Percentiles rank a stretch among this genome's conserved stretches.
Conservation (phyloP, 768 basidiomycete species). For the Xerocomus spinulosus region DNA sequence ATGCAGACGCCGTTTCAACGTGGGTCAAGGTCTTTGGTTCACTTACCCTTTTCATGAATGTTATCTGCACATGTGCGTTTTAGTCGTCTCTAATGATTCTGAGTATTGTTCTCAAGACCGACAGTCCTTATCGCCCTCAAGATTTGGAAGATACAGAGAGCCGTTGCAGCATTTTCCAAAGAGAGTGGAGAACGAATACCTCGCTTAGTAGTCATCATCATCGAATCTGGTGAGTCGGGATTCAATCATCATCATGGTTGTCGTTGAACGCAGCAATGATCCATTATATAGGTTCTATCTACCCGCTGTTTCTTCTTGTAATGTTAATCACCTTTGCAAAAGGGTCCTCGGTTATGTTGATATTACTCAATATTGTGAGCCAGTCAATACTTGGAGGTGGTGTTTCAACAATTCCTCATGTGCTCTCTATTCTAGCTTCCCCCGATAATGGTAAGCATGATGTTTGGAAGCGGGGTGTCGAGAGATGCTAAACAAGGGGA, state of each 20-base stretch:
- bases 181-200: neutral
- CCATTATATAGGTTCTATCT: neutral
- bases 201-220: neutral
- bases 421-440: conserved; percentile 11
- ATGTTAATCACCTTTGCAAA: conserved; percentile 11
- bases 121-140: neutral
- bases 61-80: neutral
- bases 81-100: neutral
- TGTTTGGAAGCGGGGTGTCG: neutral
- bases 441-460: conserved; percentile 8
- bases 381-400: neutral
- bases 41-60: neutral
- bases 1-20: neutral
- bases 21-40: neutral
- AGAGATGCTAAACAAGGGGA: neutral
- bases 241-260: neutral
- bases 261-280: neutral
- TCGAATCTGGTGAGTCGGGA: neutral
- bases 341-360: neutral
- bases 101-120: neutral
- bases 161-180: neutral
- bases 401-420: neutral
- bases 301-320: conserved; percentile 5
- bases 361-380: conserved; percentile 14
- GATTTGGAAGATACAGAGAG: neutral